phyloP scores from a whole-genome alignment of 345 rosid genomes.

The Eucalyptus brandiana region DNA sequence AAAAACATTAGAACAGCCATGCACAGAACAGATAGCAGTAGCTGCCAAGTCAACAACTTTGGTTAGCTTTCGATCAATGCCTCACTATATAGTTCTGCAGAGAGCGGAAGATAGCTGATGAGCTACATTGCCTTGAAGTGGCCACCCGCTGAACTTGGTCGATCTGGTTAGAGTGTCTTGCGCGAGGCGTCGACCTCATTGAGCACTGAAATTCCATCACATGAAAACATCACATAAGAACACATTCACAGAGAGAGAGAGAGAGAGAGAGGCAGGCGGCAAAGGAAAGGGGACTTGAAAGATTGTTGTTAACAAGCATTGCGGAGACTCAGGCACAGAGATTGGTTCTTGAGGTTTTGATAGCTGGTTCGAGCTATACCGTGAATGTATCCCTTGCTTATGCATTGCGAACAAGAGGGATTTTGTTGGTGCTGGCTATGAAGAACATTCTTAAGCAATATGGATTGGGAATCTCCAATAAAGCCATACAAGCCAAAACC shows the following conservation, averaged over 20 bases:
- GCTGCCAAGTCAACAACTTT: neutral
- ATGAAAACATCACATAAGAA: neutral
- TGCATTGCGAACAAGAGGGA: too few species aligned
- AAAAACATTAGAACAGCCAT: neutral
- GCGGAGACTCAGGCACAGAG: neutral
- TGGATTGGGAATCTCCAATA: too few species aligned
- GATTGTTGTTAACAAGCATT: neutral
- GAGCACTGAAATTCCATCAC: neutral
- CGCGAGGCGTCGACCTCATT: neutral
- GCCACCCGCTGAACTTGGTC: neutral
- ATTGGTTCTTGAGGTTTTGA: neutral
- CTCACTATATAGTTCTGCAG: neutral
- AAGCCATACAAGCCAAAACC: too few species aligned
- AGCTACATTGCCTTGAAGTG: neutral
- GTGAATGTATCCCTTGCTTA: neutral
- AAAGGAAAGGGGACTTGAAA: neutral
- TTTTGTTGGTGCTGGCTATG: too few species aligned
- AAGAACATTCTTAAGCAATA: too few species aligned
- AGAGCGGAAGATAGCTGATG: neutral
- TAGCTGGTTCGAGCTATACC: neutral
- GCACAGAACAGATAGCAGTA: neutral
- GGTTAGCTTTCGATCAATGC: neutral
- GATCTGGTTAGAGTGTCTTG: neutral
- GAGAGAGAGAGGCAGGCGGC: neutral
- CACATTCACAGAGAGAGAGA: neutral